Evolutionary conservation across 495 filamentous ascomycete species (phyloP).

Genomic region (Cryomyces antarcticus): DNA sequence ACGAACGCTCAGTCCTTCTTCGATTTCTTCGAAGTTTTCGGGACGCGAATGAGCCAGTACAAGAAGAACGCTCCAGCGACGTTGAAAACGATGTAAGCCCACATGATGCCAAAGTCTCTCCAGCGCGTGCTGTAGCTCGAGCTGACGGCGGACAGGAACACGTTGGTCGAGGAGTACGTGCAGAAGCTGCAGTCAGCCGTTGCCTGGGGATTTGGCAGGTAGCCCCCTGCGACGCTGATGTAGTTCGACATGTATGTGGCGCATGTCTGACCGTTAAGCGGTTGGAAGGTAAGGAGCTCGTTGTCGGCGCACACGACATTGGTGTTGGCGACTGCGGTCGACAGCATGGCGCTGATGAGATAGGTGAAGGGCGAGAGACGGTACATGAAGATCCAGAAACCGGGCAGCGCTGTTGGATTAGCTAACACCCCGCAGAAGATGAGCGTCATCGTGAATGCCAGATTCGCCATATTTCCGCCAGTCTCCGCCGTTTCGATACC

Average conservation of each 20-base stretch:
- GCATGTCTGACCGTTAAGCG: conserved; percentile 15
- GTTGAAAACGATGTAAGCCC: conserved; percentile 23
- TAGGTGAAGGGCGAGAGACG: conserved; percentile 23
- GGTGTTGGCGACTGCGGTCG: conserved; percentile 19
- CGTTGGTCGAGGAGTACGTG: conserved; percentile 15
- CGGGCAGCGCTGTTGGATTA: conserved; percentile 12
- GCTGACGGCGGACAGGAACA: conserved; percentile 15
- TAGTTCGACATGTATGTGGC: conserved; percentile 15
- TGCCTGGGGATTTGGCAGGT: conserved; percentile 12
- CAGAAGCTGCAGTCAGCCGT: conserved; percentile 17
- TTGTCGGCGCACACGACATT: conserved; percentile 17
- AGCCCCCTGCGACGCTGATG: conserved; percentile 10
- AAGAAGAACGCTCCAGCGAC: conserved; percentile 15
- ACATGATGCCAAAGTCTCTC: conserved; percentile 29
- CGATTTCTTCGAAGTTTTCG: conserved; percentile 10
- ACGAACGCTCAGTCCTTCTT: conserved; percentile 3
- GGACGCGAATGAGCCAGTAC: conserved; percentile 21
- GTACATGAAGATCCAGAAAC: conserved; percentile 28
- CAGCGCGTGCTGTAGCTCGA: conserved; percentile 15
- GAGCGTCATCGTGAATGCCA: conserved; percentile 40
- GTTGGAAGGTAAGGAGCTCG: conserved; percentile 18
- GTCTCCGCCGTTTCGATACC: conserved; percentile 41
- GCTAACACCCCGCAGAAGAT: conserved; percentile 24
- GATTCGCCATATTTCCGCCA: conserved; percentile 38
- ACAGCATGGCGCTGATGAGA: conserved; percentile 19